Conservation (phyloP, 208 protist genomes). For the Ichthyophonus hoferi region DNA sequence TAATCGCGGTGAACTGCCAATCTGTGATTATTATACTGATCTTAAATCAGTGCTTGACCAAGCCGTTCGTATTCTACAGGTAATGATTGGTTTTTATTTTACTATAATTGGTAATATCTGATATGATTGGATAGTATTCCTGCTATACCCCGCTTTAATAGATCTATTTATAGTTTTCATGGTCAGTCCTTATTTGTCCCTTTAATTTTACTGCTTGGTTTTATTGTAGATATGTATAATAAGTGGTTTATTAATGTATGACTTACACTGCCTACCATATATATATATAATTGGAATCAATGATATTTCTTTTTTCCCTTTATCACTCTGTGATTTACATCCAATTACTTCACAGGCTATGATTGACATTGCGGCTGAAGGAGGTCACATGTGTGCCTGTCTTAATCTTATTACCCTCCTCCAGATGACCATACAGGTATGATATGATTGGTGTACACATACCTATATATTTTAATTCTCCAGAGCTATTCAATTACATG, state of each 20-base stretch:
- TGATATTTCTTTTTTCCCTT: too few relatives aligned
- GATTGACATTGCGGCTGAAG: neutral
- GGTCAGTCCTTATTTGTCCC: neutral
- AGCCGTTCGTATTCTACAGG: conserved; percentile 84
- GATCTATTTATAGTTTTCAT: neutral
- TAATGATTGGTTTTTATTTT: too few relatives aligned
- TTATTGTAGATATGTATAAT: neutral
- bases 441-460: too few relatives aligned
- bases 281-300: too few relatives aligned
- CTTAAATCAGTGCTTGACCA: conserved; percentile 93
- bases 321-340: too few relatives aligned
- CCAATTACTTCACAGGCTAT: conserved; percentile 36
- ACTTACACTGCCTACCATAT: neutral
- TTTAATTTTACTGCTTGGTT: neutral
- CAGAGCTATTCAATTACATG: too few relatives aligned
- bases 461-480: too few relatives aligned
- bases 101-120: neutral
- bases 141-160: neutral
- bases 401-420: conserved; percentile 82
- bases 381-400: neutral
- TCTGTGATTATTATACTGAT: conserved; percentile 96
- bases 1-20: conserved; percentile 76
- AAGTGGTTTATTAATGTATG: neutral
- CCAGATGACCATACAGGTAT: conserved; percentile 84
- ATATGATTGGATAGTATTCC: neutral